These are phyloP conservation scores for Pleurotus eryngii DNA, from an alignment of 768 basidiomycete genomes.

Conservation along the genomic window DNA sequence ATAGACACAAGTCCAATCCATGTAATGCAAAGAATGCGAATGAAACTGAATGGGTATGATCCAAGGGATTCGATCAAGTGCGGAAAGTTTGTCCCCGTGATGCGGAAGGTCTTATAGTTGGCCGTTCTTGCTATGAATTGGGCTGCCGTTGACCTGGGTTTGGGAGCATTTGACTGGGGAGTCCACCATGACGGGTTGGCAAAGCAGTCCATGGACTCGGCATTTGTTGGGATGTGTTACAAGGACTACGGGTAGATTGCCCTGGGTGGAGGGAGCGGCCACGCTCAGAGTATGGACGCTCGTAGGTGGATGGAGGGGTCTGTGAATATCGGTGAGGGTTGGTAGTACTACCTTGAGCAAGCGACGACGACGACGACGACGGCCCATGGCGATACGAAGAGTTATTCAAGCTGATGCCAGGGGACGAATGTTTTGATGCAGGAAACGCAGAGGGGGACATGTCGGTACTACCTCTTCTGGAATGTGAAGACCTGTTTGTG, in stretches of 20 bases:
- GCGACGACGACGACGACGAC: not conserved
- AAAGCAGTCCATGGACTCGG: conserved; percentile 4
- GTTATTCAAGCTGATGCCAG: not conserved
- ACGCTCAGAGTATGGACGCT: conserved; percentile 1
- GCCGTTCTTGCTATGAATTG: not conserved
- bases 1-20: conserved; percentile 4
- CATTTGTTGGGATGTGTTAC: not conserved
- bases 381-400: not conserved
- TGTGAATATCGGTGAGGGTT: not conserved
- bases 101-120: not conserved
- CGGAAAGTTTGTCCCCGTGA: not conserved
- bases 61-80: not conserved
- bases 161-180: conserved; percentile 2
- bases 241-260: not conserved
- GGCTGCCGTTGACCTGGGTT: not conserved
- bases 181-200: not conserved
- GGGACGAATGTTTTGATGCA: not conserved
- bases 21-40: conserved; percentile 4
- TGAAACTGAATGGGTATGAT: not conserved
- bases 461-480: conserved; percentile 3
- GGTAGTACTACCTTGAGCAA: not conserved
- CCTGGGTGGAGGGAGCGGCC: not conserved
- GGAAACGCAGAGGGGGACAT: conserved; percentile 2
- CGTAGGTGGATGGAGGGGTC: not conserved
- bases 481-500: not conserved